A percentile compares a stretch with the other conserved stretches of the same genome.
phyloP scores from a whole-genome alignment of 2,329 filamentous ascomycete species.

The Aspergillus latus region DNA sequence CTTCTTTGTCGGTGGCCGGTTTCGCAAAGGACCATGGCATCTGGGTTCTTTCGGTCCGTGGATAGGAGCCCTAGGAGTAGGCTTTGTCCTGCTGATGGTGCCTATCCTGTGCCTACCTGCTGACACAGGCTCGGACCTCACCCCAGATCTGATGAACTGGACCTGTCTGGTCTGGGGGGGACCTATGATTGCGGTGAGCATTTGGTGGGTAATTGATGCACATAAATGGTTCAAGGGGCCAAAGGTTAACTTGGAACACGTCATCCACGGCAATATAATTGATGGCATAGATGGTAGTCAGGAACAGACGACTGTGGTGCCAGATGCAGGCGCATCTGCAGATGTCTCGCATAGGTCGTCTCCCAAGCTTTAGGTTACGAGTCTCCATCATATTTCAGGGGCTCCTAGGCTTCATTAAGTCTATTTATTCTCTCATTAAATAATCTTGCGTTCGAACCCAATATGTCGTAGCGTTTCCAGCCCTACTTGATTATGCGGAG shows the following conservation, averaged over 20 bases:
- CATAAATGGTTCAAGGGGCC: conserved; percentile 70
- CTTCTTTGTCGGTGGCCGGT: conserved; percentile 59
- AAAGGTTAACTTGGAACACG: conserved; percentile 65
- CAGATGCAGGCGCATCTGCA: background rate
- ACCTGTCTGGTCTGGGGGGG: conserved; percentile 66
- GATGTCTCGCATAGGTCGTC: conserved; percentile 11
- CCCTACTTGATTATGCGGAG: no score
- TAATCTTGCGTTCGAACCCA: background rate
- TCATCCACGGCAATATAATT: conserved; percentile 28
- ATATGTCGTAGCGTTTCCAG: no score
- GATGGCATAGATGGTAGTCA: conserved; percentile 23
- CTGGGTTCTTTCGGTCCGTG: conserved; percentile 60
- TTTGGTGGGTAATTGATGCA: conserved; percentile 66
- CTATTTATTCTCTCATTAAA: background rate
- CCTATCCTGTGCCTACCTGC: conserved; percentile 67
- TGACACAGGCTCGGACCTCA: conserved; percentile 56
- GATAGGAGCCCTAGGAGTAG: conserved; percentile 57
- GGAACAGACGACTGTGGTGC: conserved; percentile 15
- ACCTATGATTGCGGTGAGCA: conserved; percentile 58
- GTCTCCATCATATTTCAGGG: background rate
- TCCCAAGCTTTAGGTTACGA: background rate
- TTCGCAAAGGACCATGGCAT: conserved; percentile 68
- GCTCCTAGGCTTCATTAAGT: background rate
- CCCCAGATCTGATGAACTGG: conserved; percentile 63
- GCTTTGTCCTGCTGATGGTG: conserved; percentile 65